Conservation (phyloP, 495 filamentous ascomycete genomes). For the Tuber brumale region DNA sequence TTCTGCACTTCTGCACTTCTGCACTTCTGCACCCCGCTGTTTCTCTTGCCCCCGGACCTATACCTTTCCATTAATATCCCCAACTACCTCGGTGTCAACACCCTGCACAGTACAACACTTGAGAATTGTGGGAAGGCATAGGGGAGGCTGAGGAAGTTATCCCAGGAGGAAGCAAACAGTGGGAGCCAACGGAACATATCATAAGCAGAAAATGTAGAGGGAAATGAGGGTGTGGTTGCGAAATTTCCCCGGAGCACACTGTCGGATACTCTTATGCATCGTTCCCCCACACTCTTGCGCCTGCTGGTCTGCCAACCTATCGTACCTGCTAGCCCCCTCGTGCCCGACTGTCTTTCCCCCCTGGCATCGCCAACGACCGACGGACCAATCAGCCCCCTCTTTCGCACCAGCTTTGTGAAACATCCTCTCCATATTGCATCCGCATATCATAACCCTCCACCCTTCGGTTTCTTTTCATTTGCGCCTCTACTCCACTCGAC, state of each 20-base stretch:
- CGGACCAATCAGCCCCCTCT: not conserved
- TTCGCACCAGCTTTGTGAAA: not conserved
- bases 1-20: too few relatives aligned
- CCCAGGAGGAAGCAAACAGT: not conserved
- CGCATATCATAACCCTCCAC: not conserved
- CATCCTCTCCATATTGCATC: not conserved
- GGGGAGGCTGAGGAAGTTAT: not conserved
- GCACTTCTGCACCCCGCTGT: not conserved
- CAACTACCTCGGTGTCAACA: not conserved
- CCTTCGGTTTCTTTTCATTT: not conserved
- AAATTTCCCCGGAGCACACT: not conserved
- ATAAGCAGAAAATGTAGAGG: not conserved
- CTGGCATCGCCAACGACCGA: not conserved
- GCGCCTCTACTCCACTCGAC: not conserved
- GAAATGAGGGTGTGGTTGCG: not conserved
- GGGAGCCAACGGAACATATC: not conserved
- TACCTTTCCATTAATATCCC: not conserved
- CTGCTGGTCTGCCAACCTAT: not conserved
- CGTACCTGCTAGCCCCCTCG: not conserved
- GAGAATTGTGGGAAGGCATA: not conserved
- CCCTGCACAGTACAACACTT: too few relatives aligned
- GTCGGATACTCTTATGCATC: not conserved
- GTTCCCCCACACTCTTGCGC: not conserved
- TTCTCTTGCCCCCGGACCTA: not conserved
- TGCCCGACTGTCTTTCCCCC: not conserved